Evolutionary conservation across 805 yeast species (phyloP).

Genomic region (Cyberlindnera americana): DNA sequence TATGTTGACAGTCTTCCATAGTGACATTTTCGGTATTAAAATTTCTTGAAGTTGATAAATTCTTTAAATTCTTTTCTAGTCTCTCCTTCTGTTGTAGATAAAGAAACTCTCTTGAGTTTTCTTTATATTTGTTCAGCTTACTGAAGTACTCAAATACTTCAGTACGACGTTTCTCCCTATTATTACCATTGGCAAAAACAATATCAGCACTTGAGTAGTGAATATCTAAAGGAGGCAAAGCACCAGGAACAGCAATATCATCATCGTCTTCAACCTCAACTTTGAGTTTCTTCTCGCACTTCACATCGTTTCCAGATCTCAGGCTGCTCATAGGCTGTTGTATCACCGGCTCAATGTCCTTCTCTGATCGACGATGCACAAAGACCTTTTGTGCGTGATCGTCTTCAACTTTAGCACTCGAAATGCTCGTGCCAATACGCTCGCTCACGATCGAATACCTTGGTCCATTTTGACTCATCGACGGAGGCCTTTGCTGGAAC

Average conservation of each 20-base stretch:
- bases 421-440: background rate
- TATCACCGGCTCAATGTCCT: constrained; percentile 2
- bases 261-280: background rate
- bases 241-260: constrained; percentile 1
- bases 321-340: constrained; percentile 1
- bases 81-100: constrained; percentile 6
- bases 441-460: background rate
- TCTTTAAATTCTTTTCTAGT: constrained; percentile 2
- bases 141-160: constrained; percentile 25
- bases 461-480: background rate
- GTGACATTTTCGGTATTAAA: constrained; percentile 7
- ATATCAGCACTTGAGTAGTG: constrained; percentile 15
- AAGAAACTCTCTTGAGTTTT: constrained; percentile 10
- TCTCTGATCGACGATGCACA: constrained; percentile 9
- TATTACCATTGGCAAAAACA: constrained; percentile 29
- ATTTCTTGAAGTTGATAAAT: constrained; percentile 5
- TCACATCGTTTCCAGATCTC: too few relatives aligned
- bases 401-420: background rate
- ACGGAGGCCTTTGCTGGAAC: background rate
- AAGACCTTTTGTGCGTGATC: constrained; percentile 8
- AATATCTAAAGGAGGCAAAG: background rate
- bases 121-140: constrained; percentile 19
- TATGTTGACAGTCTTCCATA: constrained; percentile 6
- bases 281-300: background rate
- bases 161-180: constrained; percentile 27